A percentile compares a stretch with the other conserved stretches of the same genome.
These are phyloP conservation scores for Komagataella populi DNA, from an alignment of 805 yeast genomes.

Conservation along the genomic window DNA sequence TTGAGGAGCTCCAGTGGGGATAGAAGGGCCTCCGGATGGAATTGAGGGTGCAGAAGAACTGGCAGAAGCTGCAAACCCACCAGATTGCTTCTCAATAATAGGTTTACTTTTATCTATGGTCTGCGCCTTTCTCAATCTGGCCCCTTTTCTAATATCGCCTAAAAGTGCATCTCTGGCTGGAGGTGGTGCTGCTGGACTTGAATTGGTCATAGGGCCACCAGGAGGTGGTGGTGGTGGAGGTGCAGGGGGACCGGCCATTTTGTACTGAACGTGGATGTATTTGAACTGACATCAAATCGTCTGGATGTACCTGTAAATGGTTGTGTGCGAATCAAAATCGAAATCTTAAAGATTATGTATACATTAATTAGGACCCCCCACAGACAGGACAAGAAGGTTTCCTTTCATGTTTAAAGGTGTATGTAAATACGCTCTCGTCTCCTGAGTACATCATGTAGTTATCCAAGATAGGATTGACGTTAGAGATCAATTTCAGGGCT, in stretches of 20 bases:
- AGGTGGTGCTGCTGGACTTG: conserved; percentile 13
- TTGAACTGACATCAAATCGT: neutral
- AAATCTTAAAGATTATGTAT: neutral
- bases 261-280: too few relatives aligned
- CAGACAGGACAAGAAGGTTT: conserved; percentile 28
- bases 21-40: conserved; percentile 7
- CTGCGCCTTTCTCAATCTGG: conserved; percentile 40
- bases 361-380: conserved; percentile 13
- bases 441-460: conserved; percentile 88
- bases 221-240: conserved; percentile 50
- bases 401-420: conserved; percentile 24
- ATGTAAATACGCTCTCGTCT: conserved; percentile 33
- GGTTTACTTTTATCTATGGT: conserved; percentile 64
- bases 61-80: conserved; percentile 8
- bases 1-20: conserved; percentile 27
- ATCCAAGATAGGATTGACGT: conserved; percentile 48
- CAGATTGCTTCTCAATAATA: conserved; percentile 21
- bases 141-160: conserved; percentile 74
- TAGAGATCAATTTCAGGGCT: conserved; percentile 65
- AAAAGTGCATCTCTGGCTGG: conserved; percentile 43
- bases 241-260: conserved; percentile 33
- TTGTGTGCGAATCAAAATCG: neutral
- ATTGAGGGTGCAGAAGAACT: conserved; percentile 13
- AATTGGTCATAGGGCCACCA: conserved; percentile 16
- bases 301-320: neutral